A percentile compares a stretch with the other conserved stretches of the same genome.
phyloP scores from a whole-genome alignment of 108 stramenopile genomes.

The Hondaea fermentalgiana region DNA sequence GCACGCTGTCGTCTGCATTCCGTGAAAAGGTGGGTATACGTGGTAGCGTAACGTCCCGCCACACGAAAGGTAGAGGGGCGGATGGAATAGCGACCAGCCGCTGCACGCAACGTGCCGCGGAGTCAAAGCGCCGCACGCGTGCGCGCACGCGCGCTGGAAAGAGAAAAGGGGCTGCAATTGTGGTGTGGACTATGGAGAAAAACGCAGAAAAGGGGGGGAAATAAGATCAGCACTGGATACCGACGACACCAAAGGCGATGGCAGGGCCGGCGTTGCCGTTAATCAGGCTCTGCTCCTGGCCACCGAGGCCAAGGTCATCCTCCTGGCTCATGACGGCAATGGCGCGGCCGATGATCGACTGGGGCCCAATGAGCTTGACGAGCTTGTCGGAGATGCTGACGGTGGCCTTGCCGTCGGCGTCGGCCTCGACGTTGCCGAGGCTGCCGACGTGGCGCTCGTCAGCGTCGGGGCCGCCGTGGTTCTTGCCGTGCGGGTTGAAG shows the following conservation, averaged over 20 bases:
- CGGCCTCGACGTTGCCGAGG: constrained; percentile 61
- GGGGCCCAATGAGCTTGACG: constrained; percentile 79
- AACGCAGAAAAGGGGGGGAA: neutral
- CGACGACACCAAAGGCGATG: constrained; percentile 75
- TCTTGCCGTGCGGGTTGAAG: constrained; percentile 79
- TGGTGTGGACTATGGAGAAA: too few species aligned
- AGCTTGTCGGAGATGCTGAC: constrained; percentile 65
- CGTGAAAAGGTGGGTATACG: too few species aligned
- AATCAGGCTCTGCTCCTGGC: constrained; percentile 70
- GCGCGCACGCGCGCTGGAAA: too few species aligned
- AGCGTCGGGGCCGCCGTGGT: constrained; percentile 73
- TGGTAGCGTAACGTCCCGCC: too few species aligned
- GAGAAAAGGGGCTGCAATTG: too few species aligned
- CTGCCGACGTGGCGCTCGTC: constrained; percentile 78
- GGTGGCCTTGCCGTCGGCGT: constrained; percentile 55
- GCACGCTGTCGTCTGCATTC: too few species aligned
- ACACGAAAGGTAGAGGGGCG: too few species aligned
- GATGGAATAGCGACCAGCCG: too few species aligned
- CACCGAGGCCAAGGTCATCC: constrained; percentile 81
- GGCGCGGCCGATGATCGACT: constrained; percentile 81
- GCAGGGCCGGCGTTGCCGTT: constrained; percentile 80
- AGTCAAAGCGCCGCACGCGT: too few species aligned
- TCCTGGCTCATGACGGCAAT: constrained; percentile 70
- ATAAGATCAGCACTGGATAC: constrained; percentile 45
- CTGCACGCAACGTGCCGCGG: too few species aligned